These are phyloP conservation scores for Penicillium mononematosum DNA, from an alignment of 495 filamentous ascomycete species.

Conservation along the genomic window DNA sequence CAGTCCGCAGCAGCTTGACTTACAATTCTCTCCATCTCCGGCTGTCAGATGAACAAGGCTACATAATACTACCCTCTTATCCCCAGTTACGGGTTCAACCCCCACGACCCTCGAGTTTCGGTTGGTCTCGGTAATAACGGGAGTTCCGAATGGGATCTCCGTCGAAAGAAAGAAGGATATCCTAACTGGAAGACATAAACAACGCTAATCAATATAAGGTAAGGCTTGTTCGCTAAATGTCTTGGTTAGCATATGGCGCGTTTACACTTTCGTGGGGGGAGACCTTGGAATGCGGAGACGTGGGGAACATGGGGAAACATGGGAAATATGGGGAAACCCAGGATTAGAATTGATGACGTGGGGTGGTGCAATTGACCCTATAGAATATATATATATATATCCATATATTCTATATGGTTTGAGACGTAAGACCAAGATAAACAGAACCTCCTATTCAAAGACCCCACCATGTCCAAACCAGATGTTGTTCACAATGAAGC, in stretches of 20 bases:
- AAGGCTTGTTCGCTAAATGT: background rate
- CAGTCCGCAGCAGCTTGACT: background rate
- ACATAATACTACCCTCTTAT: background rate
- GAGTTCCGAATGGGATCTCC: background rate
- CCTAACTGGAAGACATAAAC: background rate
- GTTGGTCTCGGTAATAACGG: constrained; percentile 9
- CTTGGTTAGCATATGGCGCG: background rate
- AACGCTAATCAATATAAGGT: background rate
- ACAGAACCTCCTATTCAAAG: background rate
- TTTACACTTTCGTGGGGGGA: constrained; percentile 7
- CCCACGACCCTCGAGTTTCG: constrained; percentile 11
- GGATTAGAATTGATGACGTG: background rate
- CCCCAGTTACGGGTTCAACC: background rate
- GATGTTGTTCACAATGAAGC: constrained; percentile 20
- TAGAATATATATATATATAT: background rate
- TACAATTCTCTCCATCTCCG: background rate
- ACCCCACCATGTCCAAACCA: constrained; percentile 22
- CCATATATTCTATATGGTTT: background rate
- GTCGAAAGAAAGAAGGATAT: background rate
- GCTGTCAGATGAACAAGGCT: background rate
- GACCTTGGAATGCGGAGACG: constrained; percentile 4
- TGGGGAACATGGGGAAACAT: constrained; percentile 9
- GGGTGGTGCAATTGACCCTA: background rate
- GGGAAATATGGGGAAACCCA: background rate
- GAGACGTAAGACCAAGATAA: too few relatives aligned